Conservation (phyloP, 2,329 filamentous ascomycete genomes). For the Diaporthe velutina region DNA sequence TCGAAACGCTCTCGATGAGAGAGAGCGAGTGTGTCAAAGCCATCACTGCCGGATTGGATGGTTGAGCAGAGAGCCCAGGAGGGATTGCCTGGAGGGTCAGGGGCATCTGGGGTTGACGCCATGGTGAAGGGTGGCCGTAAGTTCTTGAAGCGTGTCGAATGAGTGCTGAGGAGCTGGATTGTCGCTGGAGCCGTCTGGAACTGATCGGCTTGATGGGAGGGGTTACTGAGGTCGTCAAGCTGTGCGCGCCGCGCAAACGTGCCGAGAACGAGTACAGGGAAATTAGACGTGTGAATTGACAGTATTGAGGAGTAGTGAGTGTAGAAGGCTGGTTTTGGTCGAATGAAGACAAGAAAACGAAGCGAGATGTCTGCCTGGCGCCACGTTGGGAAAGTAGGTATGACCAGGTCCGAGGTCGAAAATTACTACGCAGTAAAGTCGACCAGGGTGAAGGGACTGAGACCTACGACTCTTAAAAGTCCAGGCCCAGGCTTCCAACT, state of each 20-base stretch:
- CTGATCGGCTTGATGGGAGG: neutral
- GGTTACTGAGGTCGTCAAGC: neutral
- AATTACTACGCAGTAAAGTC: too few species aligned
- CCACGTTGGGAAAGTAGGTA: neutral
- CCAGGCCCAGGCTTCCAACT: neutral
- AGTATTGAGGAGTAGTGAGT: neutral
- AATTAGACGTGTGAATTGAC: neutral
- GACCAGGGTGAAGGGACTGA: neutral
- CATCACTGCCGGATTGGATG: constrained; percentile 13
- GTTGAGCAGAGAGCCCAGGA: neutral
- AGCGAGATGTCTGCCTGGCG: constrained; percentile 17
- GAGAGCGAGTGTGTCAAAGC: neutral
- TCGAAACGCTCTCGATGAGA: neutral
- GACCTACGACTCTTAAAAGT: too few species aligned
- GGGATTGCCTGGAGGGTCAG: neutral
- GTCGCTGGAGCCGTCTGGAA: neutral
- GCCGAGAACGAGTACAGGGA: neutral
- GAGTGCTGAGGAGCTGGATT: neutral
- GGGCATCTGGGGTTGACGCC: neutral
- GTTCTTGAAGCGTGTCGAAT: neutral
- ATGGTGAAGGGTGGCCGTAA: neutral
- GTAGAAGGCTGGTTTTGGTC: neutral
- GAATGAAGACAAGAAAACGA: neutral
- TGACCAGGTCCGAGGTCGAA: neutral
- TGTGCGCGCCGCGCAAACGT: neutral